Evolutionary conservation across 352 stramenopile species (phyloP).

Genomic region (Pythium oligandrum): DNA sequence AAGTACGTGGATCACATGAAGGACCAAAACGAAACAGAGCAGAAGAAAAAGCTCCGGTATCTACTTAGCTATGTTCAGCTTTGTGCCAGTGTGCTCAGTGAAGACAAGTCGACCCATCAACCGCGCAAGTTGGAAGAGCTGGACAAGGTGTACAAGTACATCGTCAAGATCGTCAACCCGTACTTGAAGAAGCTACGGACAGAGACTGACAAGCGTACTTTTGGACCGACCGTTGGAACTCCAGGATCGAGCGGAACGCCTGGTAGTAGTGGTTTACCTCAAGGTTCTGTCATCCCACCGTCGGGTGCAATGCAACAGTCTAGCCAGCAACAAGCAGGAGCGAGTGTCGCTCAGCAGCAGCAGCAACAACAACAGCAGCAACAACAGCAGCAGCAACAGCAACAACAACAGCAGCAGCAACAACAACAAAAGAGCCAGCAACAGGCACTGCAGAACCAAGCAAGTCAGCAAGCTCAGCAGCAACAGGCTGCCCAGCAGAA

Average conservation of each 20-base stretch:
- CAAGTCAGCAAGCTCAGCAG: conserved; percentile 10
- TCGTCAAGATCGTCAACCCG: conserved; percentile 84
- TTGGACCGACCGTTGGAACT: conserved; percentile 16
- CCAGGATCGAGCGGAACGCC: no score
- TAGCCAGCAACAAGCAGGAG: no score
- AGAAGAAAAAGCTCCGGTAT: conserved; percentile 85
- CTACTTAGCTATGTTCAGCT: conserved; percentile 80
- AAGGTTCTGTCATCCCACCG: no score
- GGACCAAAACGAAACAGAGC: conserved; percentile 78
- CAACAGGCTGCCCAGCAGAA: conserved; percentile 23
- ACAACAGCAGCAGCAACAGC: conserved; percentile 7
- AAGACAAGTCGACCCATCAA: conserved; percentile 65
- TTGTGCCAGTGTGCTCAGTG: conserved; percentile 69
- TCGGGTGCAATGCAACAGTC: no score
- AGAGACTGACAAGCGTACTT: conserved; percentile 69
- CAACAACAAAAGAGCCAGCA: conserved; percentile 10
- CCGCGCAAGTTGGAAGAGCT: conserved; percentile 79
- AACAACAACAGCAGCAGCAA: conserved; percentile 11
- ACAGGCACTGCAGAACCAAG: conserved; percentile 1
- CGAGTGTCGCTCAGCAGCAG: no score
- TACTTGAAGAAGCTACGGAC: conserved; percentile 84
- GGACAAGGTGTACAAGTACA: conserved; percentile 88
- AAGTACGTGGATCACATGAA: conserved; percentile 89
- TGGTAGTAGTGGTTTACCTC: no score
- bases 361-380: background rate